phyloP scores from a whole-genome alignment of 2,329 filamentous ascomycete species.

The Penicillium sp. region DNA sequence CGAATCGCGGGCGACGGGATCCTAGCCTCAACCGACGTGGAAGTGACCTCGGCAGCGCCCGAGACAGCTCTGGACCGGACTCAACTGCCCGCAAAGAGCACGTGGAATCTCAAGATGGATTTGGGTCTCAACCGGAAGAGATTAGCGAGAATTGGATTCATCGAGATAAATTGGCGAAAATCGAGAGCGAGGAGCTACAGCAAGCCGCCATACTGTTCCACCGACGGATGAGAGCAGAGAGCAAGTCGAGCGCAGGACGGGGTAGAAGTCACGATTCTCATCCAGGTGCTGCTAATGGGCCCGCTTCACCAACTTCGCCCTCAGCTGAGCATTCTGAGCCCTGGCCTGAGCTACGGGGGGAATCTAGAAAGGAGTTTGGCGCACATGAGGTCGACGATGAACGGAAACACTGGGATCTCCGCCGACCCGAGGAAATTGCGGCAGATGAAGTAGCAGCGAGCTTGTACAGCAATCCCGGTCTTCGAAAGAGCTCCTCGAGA shows the following conservation, averaged over 20 bases:
- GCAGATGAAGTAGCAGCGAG: slow-evolving; percentile 51
- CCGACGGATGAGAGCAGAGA: slow-evolving; percentile 42
- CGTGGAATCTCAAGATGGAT: slow-evolving; percentile 26
- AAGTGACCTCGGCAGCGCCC: slow-evolving; percentile 45
- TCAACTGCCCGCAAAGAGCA: slow-evolving; percentile 32
- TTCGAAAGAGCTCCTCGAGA: slow-evolving; percentile 69
- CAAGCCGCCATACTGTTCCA: slow-evolving; percentile 51
- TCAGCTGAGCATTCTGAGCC: slow-evolving; percentile 39
- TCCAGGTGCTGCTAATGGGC: slow-evolving; percentile 30
- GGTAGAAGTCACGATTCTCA: slow-evolving; percentile 45
- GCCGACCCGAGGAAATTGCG: slow-evolving; percentile 76
- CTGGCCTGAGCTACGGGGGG: slow-evolving; percentile 41
- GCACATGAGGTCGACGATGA: slow-evolving; percentile 48
- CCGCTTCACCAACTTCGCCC: slow-evolving; percentile 29
- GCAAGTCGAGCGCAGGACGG: slow-evolving; percentile 40
- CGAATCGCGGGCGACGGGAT: slow-evolving; percentile 40
- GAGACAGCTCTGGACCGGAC: slow-evolving; percentile 43
- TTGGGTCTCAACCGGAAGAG: slow-evolving; percentile 20
- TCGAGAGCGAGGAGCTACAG: slow-evolving; percentile 56
- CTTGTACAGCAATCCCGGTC: slow-evolving; percentile 56
- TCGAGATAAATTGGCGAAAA: slow-evolving; percentile 54
- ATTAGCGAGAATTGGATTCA: slow-evolving; percentile 54
- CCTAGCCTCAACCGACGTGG: slow-evolving; percentile 41
- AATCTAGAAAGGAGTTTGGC: slow-evolving; percentile 44
- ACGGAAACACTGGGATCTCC: slow-evolving; percentile 68